These are phyloP conservation scores for Monilinia polystroma DNA, from an alignment of 2,329 filamentous ascomycete species.

Conservation along the genomic window DNA sequence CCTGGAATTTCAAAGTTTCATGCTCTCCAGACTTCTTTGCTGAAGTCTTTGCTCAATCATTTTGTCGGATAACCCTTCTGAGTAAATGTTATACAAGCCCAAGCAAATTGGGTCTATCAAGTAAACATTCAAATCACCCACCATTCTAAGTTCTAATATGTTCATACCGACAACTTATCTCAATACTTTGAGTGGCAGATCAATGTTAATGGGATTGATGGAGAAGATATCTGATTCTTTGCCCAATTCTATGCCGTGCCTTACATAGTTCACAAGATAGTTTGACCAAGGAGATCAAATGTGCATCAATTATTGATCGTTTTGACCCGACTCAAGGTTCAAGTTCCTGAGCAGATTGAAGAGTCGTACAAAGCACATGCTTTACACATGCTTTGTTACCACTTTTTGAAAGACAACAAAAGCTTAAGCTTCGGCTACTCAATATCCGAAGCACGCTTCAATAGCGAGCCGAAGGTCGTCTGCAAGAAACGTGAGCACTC, in stretches of 20 bases:
- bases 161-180: neutral
- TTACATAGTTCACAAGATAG: neutral
- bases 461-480: neutral
- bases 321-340: neutral
- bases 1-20: neutral
- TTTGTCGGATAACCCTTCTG: neutral
- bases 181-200: neutral
- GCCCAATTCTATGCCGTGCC: neutral
- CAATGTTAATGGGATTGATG: neutral
- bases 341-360: neutral
- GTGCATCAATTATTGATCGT: neutral
- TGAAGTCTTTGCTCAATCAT: neutral
- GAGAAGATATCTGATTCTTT: neutral
- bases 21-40: neutral
- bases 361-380: neutral
- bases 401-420: neutral
- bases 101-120: neutral
- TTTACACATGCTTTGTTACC: neutral
- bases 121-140: neutral
- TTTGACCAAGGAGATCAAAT: slow-evolving; percentile 8
- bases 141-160: neutral
- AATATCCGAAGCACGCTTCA: slow-evolving; percentile 14
- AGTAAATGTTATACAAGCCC: neutral
- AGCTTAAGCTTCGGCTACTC: neutral
- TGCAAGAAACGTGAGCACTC: slow-evolving; percentile 1